Percentiles rank a stretch among this genome's conserved stretches.
phyloP scores from a whole-genome alignment of 805 yeast species.

The Nakazawaea laoshanensis region DNA sequence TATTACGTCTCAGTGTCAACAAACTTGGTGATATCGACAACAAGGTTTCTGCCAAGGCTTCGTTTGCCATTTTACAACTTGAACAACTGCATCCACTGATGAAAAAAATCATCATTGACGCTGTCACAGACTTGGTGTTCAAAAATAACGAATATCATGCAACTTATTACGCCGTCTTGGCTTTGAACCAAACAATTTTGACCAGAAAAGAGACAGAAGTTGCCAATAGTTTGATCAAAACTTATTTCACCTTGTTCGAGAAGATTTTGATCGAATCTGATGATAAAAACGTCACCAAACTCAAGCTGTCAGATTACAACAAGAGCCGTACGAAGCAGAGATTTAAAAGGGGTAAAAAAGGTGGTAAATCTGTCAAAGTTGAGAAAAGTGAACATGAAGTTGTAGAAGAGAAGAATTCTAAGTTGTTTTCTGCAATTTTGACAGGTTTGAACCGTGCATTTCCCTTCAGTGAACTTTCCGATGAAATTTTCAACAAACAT shows the following conservation, averaged over 20 bases:
- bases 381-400: conserved; percentile 59
- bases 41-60: conserved; percentile 83
- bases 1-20: conserved; percentile 82
- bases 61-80: conserved; percentile 68
- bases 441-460: conserved; percentile 95
- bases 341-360: conserved; percentile 77
- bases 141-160: conserved; percentile 79
- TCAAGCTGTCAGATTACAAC: conserved; percentile 39
- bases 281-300: conserved; percentile 24
- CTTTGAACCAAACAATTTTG: conserved; percentile 88
- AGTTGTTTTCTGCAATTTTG: conserved; percentile 79
- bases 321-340: conserved; percentile 63
- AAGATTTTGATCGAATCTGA: conserved; percentile 61
- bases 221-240: conserved; percentile 75
- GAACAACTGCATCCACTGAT: conserved; percentile 94
- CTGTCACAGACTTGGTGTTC: conserved; percentile 74
- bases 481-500: conserved; percentile 64
- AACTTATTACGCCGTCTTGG: conserved; percentile 77
- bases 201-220: conserved; percentile 68
- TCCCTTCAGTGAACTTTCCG: conserved; percentile 77
- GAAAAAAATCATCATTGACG: conserved; percentile 73
- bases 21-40: conserved; percentile 91
- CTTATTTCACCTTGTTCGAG: conserved; percentile 83
- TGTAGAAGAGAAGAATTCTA: conserved; percentile 72
- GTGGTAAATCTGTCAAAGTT: conserved; percentile 70